Conservation (phyloP, 2,329 filamentous ascomycete genomes). For the Colletotrichum siamense region DNA sequence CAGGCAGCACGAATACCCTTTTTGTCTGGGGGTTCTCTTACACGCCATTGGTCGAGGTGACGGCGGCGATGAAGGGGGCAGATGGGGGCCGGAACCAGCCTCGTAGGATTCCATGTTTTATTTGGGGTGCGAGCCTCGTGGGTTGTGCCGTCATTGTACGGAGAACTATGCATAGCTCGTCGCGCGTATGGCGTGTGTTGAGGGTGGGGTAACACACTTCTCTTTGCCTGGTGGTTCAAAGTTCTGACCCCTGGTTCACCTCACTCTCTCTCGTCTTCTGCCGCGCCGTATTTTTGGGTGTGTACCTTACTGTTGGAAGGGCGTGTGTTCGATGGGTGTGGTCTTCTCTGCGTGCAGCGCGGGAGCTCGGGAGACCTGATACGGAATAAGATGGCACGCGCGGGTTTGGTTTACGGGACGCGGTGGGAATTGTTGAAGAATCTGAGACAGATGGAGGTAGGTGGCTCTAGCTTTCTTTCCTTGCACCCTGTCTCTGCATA, state of each 20-base stretch:
- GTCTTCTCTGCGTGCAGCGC: not conserved
- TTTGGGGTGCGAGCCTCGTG: not conserved
- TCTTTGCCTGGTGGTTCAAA: not conserved
- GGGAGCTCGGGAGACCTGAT: not conserved
- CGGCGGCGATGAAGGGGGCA: not conserved
- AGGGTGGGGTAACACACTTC: not conserved
- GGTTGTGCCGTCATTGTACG: not conserved
- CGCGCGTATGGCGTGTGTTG: not conserved
- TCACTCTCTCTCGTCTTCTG: not conserved
- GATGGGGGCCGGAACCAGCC: not conserved
- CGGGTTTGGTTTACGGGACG: not conserved
- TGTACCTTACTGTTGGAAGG: not conserved
- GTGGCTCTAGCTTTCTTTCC: not conserved
- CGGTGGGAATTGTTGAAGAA: not conserved
- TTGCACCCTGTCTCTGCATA: not conserved
- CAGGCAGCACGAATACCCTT: not conserved
- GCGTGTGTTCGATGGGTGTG: not conserved
- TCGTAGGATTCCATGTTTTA: not conserved
- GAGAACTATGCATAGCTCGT: not conserved
- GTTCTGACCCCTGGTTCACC: not conserved
- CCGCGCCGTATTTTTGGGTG: not conserved
- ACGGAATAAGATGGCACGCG: not conserved
- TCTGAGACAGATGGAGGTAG: not conserved
- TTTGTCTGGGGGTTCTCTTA: conserved; percentile 1
- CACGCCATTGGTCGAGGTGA: conserved; percentile 16